These are phyloP conservation scores for Clitopilus passeckerianus DNA, from an alignment of 768 basidiomycete genomes.

Conservation along the genomic window DNA sequence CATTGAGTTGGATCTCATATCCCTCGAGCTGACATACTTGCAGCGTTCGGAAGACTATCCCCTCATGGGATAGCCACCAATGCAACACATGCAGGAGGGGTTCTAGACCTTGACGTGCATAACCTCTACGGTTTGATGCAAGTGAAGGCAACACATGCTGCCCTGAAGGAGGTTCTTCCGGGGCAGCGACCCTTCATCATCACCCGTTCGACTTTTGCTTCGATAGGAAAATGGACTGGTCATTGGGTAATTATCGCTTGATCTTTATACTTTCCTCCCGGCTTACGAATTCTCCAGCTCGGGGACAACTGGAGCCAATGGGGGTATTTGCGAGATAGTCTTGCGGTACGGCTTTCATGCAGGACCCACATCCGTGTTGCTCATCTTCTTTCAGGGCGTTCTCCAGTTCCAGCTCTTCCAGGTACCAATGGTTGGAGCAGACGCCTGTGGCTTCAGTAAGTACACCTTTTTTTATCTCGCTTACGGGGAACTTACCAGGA, in stretches of 20 bases:
- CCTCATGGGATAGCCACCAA: conserved; percentile 63
- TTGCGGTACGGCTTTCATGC: conserved; percentile 26
- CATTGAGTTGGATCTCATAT: background rate
- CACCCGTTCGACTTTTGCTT: conserved; percentile 64
- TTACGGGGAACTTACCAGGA: conserved; percentile 6
- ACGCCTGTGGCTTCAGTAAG: conserved; percentile 65
- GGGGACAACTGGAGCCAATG: conserved; percentile 78
- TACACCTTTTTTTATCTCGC: conserved; percentile 2
- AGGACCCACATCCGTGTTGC: background rate
- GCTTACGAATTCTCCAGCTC: conserved; percentile 31
- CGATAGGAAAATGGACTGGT: conserved; percentile 64
- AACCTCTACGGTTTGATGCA: conserved; percentile 73
- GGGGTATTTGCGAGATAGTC: conserved; percentile 64
- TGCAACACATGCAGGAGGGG: conserved; percentile 61
- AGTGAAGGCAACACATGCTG: conserved; percentile 58
- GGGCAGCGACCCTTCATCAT: conserved; percentile 69
- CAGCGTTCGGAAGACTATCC: conserved; percentile 48
- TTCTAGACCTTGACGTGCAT: conserved; percentile 62
- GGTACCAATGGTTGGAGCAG: conserved; percentile 80
- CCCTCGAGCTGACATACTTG: conserved; percentile 1
- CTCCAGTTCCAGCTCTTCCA: conserved; percentile 84
- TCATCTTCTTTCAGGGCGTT: conserved; percentile 41
- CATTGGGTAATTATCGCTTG: conserved; percentile 50
- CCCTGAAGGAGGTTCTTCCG: conserved; percentile 46
- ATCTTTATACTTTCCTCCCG: background rate